A percentile compares a stretch with the other conserved stretches of the same genome.
These are phyloP conservation scores for Cladosporium sp. DNA, from an alignment of 2,329 filamentous ascomycete genomes.

Conservation along the genomic window DNA sequence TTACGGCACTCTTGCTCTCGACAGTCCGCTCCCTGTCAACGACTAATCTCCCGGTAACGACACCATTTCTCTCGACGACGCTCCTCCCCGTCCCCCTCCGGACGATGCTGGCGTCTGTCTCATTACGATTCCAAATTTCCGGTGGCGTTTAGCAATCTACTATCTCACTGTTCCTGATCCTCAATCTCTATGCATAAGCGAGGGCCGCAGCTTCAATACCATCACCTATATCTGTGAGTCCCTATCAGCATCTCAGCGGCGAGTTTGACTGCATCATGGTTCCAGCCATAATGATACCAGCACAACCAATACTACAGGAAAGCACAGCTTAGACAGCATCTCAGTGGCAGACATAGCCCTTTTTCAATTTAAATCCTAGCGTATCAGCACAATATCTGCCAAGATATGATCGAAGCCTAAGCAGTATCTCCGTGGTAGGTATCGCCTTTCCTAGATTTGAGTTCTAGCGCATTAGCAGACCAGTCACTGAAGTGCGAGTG, in stretches of 20 bases:
- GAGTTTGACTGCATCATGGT: too few relatives aligned
- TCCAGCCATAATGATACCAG: too few relatives aligned
- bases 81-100: too few relatives aligned
- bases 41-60: too few relatives aligned
- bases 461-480: too few relatives aligned
- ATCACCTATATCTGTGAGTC: background rate
- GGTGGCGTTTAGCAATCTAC: background rate
- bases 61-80: background rate
- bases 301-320: too few relatives aligned
- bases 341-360: too few relatives aligned
- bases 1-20: background rate
- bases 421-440: too few relatives aligned
- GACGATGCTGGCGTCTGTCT: background rate
- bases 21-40: background rate
- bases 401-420: background rate
- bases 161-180: background rate
- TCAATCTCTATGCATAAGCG: background rate
- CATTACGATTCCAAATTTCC: background rate
- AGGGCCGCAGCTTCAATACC: background rate
- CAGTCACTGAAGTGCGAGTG: background rate
- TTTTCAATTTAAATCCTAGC: too few relatives aligned
- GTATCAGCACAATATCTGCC: background rate
- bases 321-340: background rate
- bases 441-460: too few relatives aligned
- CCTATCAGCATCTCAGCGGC: background rate